Conservation (phyloP, 139 green algal genomes). For the Mesostigma viride region DNA sequence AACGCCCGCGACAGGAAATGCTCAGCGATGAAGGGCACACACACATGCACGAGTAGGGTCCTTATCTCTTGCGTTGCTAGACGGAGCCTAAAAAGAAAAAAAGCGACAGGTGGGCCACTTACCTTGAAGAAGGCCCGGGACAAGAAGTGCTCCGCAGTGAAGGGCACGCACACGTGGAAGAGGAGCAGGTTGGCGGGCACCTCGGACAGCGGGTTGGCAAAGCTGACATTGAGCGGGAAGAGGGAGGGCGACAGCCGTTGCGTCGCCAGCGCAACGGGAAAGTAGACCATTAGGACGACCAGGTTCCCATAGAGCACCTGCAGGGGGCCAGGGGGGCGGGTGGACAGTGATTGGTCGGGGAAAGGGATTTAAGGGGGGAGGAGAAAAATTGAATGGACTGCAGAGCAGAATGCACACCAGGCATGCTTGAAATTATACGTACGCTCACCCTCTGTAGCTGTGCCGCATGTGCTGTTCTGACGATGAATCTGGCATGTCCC, state of each 20-base stretch:
- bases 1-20: conserved; percentile 18
- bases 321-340: too few relatives aligned
- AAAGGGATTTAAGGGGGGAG: too few relatives aligned
- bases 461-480: too few relatives aligned
- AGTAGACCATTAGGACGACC: conserved; percentile 29
- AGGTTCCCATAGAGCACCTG: conserved; percentile 33
- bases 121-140: conserved; percentile 25
- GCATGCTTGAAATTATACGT: too few relatives aligned
- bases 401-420: too few relatives aligned
- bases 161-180: conserved; percentile 30
- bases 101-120: too few relatives aligned
- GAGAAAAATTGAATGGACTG: too few relatives aligned
- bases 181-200: conserved; percentile 30
- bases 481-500: too few relatives aligned
- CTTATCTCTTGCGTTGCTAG: background rate
- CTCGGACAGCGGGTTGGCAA: conserved; percentile 25
- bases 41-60: conserved; percentile 31
- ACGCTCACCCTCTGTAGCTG: too few relatives aligned
- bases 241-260: conserved; percentile 12
- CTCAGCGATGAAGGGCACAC: conserved; percentile 30
- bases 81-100: too few relatives aligned
- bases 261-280: conserved; percentile 20
- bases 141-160: conserved; percentile 29
- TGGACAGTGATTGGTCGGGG: too few relatives aligned
- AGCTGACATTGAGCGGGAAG: conserved; percentile 31